phyloP scores from a whole-genome alignment of 371 early-diverging fungal genomes.

The Funneliformis caledonium region DNA sequence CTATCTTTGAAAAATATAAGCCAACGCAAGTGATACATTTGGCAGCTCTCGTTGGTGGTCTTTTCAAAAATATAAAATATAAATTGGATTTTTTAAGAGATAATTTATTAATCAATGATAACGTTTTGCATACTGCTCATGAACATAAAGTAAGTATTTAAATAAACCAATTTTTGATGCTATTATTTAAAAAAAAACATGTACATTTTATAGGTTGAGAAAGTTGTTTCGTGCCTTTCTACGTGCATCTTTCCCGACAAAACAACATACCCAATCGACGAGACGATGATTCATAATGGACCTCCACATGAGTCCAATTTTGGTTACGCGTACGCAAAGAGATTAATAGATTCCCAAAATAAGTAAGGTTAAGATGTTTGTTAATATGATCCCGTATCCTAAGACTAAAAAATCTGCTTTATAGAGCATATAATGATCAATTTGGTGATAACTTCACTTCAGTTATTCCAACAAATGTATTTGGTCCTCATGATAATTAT shows the following conservation, averaged over 20 bases:
- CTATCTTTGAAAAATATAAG: conserved; percentile 76
- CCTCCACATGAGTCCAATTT: conserved; percentile 88
- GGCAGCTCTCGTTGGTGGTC: conserved; percentile 87
- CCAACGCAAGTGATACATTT: conserved; percentile 87
- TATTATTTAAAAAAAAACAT: not conserved
- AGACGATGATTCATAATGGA: conserved; percentile 87
- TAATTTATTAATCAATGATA: conserved; percentile 85
- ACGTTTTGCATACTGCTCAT: conserved; percentile 71
- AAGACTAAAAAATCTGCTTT: not conserved
- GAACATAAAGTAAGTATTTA: conserved; percentile 60
- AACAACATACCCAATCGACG: conserved; percentile 86
- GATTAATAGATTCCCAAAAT: conserved; percentile 89
- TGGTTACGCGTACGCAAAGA: conserved; percentile 89
- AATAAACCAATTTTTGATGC: not conserved
- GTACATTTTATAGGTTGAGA: conserved; percentile 61
- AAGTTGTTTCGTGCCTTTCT: conserved; percentile 86
- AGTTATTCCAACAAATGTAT: conserved; percentile 87
- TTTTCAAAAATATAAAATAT: conserved; percentile 86
- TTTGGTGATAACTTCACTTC: conserved; percentile 84
- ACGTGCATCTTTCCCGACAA: conserved; percentile 91
- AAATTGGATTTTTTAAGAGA: conserved; percentile 80
- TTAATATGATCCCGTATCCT: not conserved
- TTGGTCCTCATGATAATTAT: conserved; percentile 87
- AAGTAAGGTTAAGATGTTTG: conserved; percentile 54
- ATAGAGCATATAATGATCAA: conserved; percentile 79